Base-by-base conservation (phyloP, 306 rosid species). In the Cucumis cinereus region DNA sequence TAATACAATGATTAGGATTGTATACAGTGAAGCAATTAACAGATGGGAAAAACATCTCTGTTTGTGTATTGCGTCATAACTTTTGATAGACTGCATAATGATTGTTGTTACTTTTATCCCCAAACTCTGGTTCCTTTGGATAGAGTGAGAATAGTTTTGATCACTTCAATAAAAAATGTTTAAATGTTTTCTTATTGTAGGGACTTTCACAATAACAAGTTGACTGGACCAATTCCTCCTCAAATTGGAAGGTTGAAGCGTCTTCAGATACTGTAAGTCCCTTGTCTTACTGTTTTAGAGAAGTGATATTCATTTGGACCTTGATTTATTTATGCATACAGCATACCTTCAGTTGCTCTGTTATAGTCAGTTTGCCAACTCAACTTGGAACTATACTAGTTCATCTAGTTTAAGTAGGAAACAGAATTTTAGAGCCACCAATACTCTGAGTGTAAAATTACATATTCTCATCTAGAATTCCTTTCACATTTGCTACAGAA, bases 181-280 rank as follows among this genome's bases (percentile, higher is more conserved):
- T 14, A 45, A 50, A 49, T 49, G 26, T 41, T 24, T 81, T 22
- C 64, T n/a, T 68, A 43, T 80, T 68, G 67, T 95, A 95, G 99
- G 83, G 99, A 95, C 87, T 89, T 95, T 24, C 99, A 95, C 56
- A 95, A 95, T 81, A 95, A 95, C 91, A 95, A 95, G 90, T 77
- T 95, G 86, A 92, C 99, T 1, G 99, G 99, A 35, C 99, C 99
- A 8, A 90, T 95, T 87, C 99, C 99, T 80, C 89, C 99, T 52
- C 99, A 95, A 81, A 95, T 95, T 68, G 98, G 90, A 63, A 92
- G 99, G 62, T 64, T 95, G 86, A 95, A 82, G 98, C 99, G 96
- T 79, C 98, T 95, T 35, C 87, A 88, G 83, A 89, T 90, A 80
- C 88, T 95, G 99, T 94, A 92, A 8, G 20, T 62, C 75, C 56